phyloP scores from a whole-genome alignment of 768 basidiomycete genomes.

The Hydnomerulius pinastri region DNA sequence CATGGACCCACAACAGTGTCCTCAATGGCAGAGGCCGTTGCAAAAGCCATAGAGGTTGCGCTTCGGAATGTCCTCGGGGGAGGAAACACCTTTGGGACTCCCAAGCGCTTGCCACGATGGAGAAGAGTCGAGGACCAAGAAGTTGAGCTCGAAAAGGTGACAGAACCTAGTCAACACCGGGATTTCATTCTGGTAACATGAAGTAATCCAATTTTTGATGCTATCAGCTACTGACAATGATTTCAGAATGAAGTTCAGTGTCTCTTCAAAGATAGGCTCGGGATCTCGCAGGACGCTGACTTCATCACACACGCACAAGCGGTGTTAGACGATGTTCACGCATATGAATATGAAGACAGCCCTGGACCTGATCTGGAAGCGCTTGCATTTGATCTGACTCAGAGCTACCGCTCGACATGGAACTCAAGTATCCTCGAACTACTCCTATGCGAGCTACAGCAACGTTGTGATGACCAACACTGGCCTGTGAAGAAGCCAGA shows the following conservation, averaged over 20 bases:
- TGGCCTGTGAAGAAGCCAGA: slow-evolving; percentile 4
- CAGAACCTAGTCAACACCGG: neutral
- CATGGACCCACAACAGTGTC: too few relatives aligned
- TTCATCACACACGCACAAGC: slow-evolving; percentile 2
- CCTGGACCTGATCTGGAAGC: neutral
- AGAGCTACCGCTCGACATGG: slow-evolving; percentile 1
- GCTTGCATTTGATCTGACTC: slow-evolving; percentile 4
- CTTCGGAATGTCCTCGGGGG: too few relatives aligned
- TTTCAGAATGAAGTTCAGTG: slow-evolving; percentile 5
- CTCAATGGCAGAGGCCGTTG: too few relatives aligned
- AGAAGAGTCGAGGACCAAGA: too few relatives aligned
- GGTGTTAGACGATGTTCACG: neutral
- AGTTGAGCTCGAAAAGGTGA: too few relatives aligned
- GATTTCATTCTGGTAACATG: slow-evolving; percentile 9
- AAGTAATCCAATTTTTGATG: neutral
- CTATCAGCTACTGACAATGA: neutral
- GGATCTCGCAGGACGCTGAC: slow-evolving; percentile 6
- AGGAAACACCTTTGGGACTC: too few relatives aligned
- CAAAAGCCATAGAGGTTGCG: too few relatives aligned
- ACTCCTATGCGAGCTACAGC: slow-evolving; percentile 1
- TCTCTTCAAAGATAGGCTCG: slow-evolving; percentile 12
- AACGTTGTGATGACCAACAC: neutral
- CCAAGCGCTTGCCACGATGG: too few relatives aligned
- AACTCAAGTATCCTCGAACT: slow-evolving; percentile 2
- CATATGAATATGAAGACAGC: slow-evolving; percentile 8